Percentiles rank a stretch among this genome's conserved stretches.
Evolutionary conservation across 441 rosid genomes (phyloP).

Genomic region (Kokia cookei): DNA sequence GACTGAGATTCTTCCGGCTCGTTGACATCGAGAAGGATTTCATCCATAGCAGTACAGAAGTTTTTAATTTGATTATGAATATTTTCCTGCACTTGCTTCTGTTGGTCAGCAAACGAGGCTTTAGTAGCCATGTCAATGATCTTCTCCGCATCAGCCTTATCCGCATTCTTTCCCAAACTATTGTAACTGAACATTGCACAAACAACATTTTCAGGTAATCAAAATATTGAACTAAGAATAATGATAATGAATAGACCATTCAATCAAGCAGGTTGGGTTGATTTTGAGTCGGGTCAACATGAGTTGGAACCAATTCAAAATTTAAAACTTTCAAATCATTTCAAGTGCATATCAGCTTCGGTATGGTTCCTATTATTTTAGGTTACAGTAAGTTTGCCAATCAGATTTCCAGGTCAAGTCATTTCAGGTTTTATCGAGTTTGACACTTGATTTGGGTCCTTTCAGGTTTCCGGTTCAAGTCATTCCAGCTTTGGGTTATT

Average conservation of each 20-base stretch:
- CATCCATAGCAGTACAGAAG: conserved; percentile 57
- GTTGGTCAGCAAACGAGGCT: conserved; percentile 67
- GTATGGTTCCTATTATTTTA: too few relatives aligned
- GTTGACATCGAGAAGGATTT: conserved; percentile 35
- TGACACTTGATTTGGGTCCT: too few relatives aligned
- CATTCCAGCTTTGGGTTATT: too few relatives aligned
- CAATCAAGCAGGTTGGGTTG: too few relatives aligned
- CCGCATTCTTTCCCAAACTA: conserved; percentile 64
- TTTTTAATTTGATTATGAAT: conserved; percentile 52
- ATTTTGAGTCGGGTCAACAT: too few relatives aligned
- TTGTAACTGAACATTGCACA: conserved; percentile 44
- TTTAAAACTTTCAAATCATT: too few relatives aligned
- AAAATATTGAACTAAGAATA: background rate
- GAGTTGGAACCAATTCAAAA: too few relatives aligned
- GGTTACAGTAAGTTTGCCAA: too few relatives aligned
- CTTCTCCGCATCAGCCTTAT: conserved; percentile 77
- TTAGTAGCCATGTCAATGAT: conserved; percentile 73
- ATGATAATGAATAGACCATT: background rate
- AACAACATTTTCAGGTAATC: background rate
- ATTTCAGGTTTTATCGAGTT: too few relatives aligned
- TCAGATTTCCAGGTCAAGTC: too few relatives aligned
- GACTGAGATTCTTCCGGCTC: conserved; percentile 22
- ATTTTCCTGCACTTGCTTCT: conserved; percentile 76
- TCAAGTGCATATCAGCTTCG: too few relatives aligned
- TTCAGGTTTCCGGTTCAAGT: too few relatives aligned